Percentiles rank a stretch among this genome's conserved stretches.
Evolutionary conservation across 2,329 filamentous ascomycete genomes (phyloP).

Genomic region (Aureobasidium sp.): DNA sequence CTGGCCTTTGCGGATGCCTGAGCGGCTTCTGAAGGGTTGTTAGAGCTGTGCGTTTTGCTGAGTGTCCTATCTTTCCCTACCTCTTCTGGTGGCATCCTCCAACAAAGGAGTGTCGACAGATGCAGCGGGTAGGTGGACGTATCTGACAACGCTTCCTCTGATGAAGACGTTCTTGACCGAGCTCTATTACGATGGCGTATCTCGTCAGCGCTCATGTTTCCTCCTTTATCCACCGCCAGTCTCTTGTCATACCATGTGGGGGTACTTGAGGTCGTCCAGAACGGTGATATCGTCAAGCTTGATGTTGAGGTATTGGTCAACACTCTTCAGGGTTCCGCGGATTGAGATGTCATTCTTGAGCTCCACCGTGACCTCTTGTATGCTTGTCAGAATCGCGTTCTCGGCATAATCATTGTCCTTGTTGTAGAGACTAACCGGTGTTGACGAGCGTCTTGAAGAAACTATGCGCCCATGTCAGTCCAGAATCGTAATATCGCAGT

Average conservation of each 20-base stretch:
- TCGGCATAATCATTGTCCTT: neutral
- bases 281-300: slow-evolving; percentile 95
- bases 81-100: slow-evolving; percentile 85
- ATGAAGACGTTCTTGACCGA: slow-evolving; percentile 96
- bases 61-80: slow-evolving; percentile 36
- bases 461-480: slow-evolving; percentile 36
- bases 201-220: neutral
- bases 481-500: neutral
- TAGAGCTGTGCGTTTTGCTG: neutral
- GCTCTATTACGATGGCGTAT: slow-evolving; percentile 36
- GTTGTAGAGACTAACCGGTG: neutral
- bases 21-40: slow-evolving; percentile 18
- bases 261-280: slow-evolving; percentile 88
- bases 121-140: slow-evolving; percentile 75
- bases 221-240: neutral
- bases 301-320: slow-evolving; percentile 98
- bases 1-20: slow-evolving; percentile 29
- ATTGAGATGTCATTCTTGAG: slow-evolving; percentile 99
- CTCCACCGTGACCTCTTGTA: slow-evolving; percentile 89
- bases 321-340: slow-evolving; percentile 87
- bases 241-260: slow-evolving; percentile 61
- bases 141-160: slow-evolving; percentile 82
- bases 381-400: neutral
- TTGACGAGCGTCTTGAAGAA: slow-evolving; percentile 99
- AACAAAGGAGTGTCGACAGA: slow-evolving; percentile 79